phyloP scores from a whole-genome alignment of 2,329 filamentous ascomycete genomes.

The Orbilia oligospora region DNA sequence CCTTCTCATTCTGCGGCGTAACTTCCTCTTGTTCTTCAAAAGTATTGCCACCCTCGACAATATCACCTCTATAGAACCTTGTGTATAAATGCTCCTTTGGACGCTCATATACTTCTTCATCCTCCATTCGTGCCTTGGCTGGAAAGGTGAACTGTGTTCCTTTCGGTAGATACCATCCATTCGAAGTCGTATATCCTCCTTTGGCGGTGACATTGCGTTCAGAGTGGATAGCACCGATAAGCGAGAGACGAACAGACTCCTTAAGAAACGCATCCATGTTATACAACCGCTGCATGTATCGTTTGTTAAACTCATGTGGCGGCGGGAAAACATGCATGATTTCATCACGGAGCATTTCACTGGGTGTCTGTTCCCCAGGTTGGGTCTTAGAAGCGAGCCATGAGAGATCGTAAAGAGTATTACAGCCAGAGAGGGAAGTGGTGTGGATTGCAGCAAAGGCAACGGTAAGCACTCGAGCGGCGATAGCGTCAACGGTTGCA shows the following conservation, averaged over 20 bases:
- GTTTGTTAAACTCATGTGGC: conserved; percentile 56
- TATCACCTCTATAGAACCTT: conserved; percentile 51
- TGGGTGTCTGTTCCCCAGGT: conserved; percentile 28
- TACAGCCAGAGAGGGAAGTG: conserved; percentile 53
- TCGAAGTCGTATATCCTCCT: conserved; percentile 33
- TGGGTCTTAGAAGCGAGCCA: conserved; percentile 36
- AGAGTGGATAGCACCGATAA: conserved; percentile 42
- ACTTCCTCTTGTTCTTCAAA: conserved; percentile 36
- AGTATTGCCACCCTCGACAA: neutral
- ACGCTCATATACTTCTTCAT: conserved; percentile 47
- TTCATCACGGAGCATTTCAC: conserved; percentile 56
- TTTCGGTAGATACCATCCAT: conserved; percentile 31
- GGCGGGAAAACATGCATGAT: conserved; percentile 54
- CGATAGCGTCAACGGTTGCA: conserved; percentile 47
- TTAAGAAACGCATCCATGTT: conserved; percentile 59
- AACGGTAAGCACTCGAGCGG: conserved; percentile 47
- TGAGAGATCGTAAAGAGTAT: conserved; percentile 53
- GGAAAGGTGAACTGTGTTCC: conserved; percentile 46
- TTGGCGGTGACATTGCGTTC: conserved; percentile 48
- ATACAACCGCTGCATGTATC: conserved; percentile 53
- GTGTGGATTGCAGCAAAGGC: conserved; percentile 60
- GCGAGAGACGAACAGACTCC: conserved; percentile 39
- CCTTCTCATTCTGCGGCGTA: conserved; percentile 32
- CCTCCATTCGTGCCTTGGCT: conserved; percentile 11
- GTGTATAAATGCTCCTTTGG: conserved; percentile 45